Base-by-base conservation (phyloP, 306 rosid genomes). In the Comarum palustre region DNA sequence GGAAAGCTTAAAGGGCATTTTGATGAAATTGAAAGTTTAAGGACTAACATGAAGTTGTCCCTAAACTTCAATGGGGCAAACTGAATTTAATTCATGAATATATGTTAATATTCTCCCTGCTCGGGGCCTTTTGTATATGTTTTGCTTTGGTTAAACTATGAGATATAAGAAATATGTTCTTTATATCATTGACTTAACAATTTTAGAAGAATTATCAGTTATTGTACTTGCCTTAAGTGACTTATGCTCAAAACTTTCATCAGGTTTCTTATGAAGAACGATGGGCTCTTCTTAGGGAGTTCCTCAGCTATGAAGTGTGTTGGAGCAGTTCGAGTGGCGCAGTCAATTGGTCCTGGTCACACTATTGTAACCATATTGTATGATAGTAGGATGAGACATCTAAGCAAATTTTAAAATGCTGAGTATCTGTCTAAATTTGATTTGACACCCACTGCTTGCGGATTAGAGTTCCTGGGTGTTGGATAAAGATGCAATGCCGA, bases 261-360 rank as follows among this genome's bases (percentile, higher is more conserved):
- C 69, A 92, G 98, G 79, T 90, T 81, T 83, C 90, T 92, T 34
- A 72, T 92, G 86, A 90, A 87, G 89, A 90, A 87, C 3, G 96
- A 92, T 36, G 96, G 95, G 24, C 92, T 92, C 17, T 92, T 92
- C 67, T 72, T 92, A 29, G 96, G 98, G 78, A 92, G 98, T 71
- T 92, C 98, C 73, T 92, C 96, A 20, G 86, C 96, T 54, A 90
- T 92, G 92, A 92, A 92, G 76, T 92, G 96, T 82, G 90, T 92
- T n/a, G 96, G 96, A 80, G 98, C 96, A 20, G 95, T 92, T 68
- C 86, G 85, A 83, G 79, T 79, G 55, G 98, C 98, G 6, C 92
- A 85, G 75, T 47, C 85, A 69, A 27, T 90, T 63, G 98, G 98
- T 59, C 89, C 96, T 39, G 93, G 96, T 78, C 96, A 91, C 79